phyloP scores from a whole-genome alignment of 2,329 filamentous ascomycete species.

The Fusarium heterosporum region DNA sequence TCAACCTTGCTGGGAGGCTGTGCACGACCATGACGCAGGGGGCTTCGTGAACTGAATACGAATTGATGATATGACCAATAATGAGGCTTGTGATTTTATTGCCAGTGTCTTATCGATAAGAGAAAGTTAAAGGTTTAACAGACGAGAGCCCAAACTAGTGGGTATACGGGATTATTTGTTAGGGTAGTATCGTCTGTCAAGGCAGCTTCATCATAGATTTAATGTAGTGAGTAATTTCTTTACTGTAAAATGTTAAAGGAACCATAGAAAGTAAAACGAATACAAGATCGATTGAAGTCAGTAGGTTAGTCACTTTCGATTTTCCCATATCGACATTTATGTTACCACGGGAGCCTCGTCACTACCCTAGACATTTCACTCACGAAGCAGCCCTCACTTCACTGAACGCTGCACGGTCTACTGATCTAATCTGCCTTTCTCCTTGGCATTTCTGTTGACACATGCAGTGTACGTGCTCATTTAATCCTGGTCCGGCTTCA shows the following conservation, averaged over 20 bases:
- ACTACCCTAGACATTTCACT: too few species aligned
- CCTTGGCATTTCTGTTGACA: not conserved
- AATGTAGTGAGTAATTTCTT: too few species aligned
- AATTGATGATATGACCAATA: slow-evolving; percentile 7
- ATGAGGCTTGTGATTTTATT: not conserved
- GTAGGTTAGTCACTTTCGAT: too few species aligned
- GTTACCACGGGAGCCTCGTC: too few species aligned
- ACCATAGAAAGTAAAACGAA: too few species aligned
- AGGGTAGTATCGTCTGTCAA: not conserved
- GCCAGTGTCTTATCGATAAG: not conserved
- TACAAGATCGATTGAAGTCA: too few species aligned
- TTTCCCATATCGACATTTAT: too few species aligned
- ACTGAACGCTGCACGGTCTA: too few species aligned
- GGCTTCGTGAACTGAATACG: not conserved
- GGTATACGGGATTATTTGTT: fast-evolving
- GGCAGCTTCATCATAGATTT: too few species aligned
- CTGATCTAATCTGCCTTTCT: too few species aligned
- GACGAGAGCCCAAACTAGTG: fast-evolving
- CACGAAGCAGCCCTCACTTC: too few species aligned
- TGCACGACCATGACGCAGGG: slow-evolving; percentile 19
- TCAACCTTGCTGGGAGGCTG: not conserved
- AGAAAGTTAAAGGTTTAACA: fast-evolving
- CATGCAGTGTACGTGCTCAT: not conserved
- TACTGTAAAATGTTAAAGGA: too few species aligned
- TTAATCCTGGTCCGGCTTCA: not conserved